Evolutionary conservation across 805 yeast genomes (phyloP), one percentile per base, ranked within the genome.

Genomic region (Middelhovenomyces tepae): DNA sequence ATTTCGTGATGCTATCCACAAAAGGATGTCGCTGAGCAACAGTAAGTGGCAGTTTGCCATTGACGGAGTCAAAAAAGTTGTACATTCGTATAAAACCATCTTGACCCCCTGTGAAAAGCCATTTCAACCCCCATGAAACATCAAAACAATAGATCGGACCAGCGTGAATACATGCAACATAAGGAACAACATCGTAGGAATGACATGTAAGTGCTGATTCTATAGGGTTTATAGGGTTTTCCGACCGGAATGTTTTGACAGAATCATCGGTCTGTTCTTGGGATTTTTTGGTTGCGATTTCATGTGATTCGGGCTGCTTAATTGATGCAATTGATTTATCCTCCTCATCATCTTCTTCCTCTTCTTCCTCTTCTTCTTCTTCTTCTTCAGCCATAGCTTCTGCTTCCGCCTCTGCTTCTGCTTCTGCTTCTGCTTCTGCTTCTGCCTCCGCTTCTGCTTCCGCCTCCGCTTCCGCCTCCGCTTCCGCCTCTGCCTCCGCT

Each of bases 41-140:
- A 0, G 97, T 89, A 33, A 91, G 62, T 4, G 91, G 89, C 5
- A 79, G 64, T 45, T 80, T 81, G 11, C 96, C 96, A 48, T 82
- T 87, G 16, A 91, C 70, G 1, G 95, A 80, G 21, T 78, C 79
- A 24, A 77, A 68, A 42, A 91, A 78, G 57, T 91, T 95, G 59
- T 79, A 91, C 51, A 82, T 86, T 30, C 98, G 65, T 21, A 91
- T 81, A 47, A 76, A 83, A 4, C 98, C 98, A 56, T 91, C 98
- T 44, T 81, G 89, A 7, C 97, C 97, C 14, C 98, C 98, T 1
- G 95, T 78, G 47, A 87, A 79, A 24, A 91, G 64, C 79, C 86
- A 87, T 50, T 77, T 78, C 26, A 86, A 78, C 4, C 93, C 94
- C 46, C 71, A 73, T 1, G 94, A 72, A 28, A 85, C 62, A 2